Evolutionary conservation across 345 rosid genomes (phyloP).

Genomic region (Luvunga scandens): DNA sequence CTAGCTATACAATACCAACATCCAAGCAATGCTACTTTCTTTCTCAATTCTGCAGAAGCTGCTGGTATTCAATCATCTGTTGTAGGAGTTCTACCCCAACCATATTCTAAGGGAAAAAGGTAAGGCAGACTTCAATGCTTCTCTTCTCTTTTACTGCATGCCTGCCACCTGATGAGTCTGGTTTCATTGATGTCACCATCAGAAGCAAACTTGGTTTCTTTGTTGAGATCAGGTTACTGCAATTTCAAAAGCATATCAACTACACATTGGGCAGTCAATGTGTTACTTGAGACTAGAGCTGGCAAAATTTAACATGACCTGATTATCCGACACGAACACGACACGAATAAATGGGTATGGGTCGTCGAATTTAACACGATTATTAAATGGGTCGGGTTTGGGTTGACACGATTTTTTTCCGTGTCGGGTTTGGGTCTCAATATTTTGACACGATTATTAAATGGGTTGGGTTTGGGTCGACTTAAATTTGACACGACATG

Average conservation of each 20-base stretch:
- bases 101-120: conserved; percentile 71
- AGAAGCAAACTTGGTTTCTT: not conserved
- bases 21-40: conserved; percentile 1
- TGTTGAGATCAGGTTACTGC: not conserved
- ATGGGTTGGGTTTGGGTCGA: too few species aligned
- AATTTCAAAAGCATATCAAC: conserved; percentile 10
- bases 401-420: too few species aligned
- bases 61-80: conserved; percentile 63
- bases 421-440: too few species aligned
- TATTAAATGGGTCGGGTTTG: too few species aligned
- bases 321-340: too few species aligned
- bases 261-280: conserved; percentile 1
- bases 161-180: not conserved
- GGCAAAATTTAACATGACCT: too few species aligned
- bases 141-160: conserved; percentile 13
- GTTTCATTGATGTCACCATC: not conserved
- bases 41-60: conserved; percentile 51
- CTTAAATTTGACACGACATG: too few species aligned
- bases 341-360: too few species aligned
- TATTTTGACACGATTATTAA: too few species aligned
- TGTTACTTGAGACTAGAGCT: not conserved
- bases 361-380: too few species aligned
- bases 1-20: conserved; percentile 3
- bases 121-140: conserved; percentile 25
- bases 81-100: conserved; percentile 82